Percentiles rank a stretch among this genome's conserved stretches.
These are phyloP conservation scores for Teunomyces barrocoloradensis DNA, from an alignment of 805 yeast species.

Conservation along the genomic window DNA sequence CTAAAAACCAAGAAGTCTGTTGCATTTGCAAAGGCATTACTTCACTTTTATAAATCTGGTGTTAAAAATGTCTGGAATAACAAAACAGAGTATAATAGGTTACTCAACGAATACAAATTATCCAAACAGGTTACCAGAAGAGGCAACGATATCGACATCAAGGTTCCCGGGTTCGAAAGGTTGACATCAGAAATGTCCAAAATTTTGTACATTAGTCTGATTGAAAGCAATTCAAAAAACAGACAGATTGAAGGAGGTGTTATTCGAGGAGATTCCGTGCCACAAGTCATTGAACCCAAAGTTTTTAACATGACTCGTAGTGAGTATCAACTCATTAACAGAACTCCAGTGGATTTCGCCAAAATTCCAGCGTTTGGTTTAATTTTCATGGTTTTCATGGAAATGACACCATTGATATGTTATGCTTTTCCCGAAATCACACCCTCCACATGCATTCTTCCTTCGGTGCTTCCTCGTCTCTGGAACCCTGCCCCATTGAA, in stretches of 20 bases:
- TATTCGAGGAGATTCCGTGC: slow-evolving; percentile 11
- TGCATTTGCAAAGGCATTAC: slow-evolving; percentile 43
- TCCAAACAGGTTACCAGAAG: slow-evolving; percentile 16
- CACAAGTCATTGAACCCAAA: slow-evolving; percentile 8
- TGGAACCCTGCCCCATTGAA: slow-evolving; percentile 21
- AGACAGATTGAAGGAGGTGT: slow-evolving; percentile 14
- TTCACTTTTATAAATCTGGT: slow-evolving; percentile 59
- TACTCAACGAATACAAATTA: slow-evolving; percentile 20
- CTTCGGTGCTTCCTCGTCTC: slow-evolving; percentile 40
- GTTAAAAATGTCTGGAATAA: slow-evolving; percentile 54
- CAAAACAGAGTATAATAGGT: slow-evolving; percentile 14
- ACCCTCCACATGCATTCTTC: slow-evolving; percentile 58
- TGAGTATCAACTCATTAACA: slow-evolving; percentile 48
- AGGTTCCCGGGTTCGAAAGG: slow-evolving; percentile 32
- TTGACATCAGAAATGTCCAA: slow-evolving; percentile 37
- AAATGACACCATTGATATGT: slow-evolving; percentile 52
- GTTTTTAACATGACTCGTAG: slow-evolving; percentile 45
- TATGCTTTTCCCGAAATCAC: slow-evolving; percentile 53
- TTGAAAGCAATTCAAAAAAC: slow-evolving; percentile 31
- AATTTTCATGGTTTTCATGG: slow-evolving; percentile 49
- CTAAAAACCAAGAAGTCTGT: slow-evolving; percentile 37
- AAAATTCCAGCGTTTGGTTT: slow-evolving; percentile 55
- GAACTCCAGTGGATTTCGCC: slow-evolving; percentile 49
- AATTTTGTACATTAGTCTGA: slow-evolving; percentile 31
- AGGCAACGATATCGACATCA: slow-evolving; percentile 25